These are phyloP conservation scores for Hypoxylon sp. DNA, from an alignment of 2,329 filamentous ascomycete species.

Conservation along the genomic window DNA sequence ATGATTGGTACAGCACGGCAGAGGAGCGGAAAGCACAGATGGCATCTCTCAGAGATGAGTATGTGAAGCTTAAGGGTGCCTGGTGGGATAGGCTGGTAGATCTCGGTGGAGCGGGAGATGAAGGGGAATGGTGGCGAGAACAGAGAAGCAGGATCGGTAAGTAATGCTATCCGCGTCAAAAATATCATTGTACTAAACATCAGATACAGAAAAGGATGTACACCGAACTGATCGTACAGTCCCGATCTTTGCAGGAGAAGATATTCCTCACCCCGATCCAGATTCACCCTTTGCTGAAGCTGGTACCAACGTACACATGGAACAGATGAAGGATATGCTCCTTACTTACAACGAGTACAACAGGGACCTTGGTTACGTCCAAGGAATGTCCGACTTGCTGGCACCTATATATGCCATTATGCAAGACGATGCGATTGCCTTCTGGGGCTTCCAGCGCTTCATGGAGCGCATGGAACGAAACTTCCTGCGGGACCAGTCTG, in stretches of 20 bases:
- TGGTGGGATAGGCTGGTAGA: constrained; percentile 98
- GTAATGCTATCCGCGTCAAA: constrained; percentile 44
- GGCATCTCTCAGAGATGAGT: constrained; percentile 89
- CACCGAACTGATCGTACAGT: constrained; percentile 95
- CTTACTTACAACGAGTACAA: constrained; percentile 99
- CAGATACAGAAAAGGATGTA: constrained; percentile 87
- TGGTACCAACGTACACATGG: constrained; percentile 95
- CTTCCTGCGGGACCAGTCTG: constrained; percentile 93
- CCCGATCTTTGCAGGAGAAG: constrained; percentile 94
- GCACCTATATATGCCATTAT: constrained; percentile 96
- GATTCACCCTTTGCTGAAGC: constrained; percentile 92
- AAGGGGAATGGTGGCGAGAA: constrained; percentile 96
- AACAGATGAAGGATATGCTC: constrained; percentile 99
- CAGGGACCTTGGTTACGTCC: constrained; percentile 92
- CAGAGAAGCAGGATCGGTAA: constrained; percentile 92
- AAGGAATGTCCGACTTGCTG: constrained; percentile 97
- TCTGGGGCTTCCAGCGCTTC: constrained; percentile 95
- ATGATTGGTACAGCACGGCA: constrained; percentile 88
- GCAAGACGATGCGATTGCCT: constrained; percentile 95
- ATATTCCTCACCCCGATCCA: constrained; percentile 94
- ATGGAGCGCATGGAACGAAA: constrained; percentile 99
- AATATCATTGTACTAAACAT: constrained; percentile 31
- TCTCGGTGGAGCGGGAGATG: constrained; percentile 78
- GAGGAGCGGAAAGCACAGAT: constrained; percentile 86
- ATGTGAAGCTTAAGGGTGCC: constrained; percentile 88